phyloP scores from a whole-genome alignment of 306 rosid genomes.

The Oemleria cerasiformis region DNA sequence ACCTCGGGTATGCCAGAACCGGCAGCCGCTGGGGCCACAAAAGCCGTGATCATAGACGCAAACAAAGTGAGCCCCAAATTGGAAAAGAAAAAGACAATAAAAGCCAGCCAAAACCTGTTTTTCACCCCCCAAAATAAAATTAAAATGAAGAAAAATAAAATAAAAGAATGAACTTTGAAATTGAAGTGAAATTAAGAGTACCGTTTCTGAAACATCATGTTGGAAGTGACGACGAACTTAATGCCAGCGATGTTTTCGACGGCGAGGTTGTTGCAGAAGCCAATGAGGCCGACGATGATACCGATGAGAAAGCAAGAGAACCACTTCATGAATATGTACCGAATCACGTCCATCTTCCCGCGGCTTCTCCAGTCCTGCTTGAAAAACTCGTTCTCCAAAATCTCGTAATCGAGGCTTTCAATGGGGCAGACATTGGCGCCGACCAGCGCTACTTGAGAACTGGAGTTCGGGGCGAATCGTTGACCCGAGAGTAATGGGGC shows the following conservation, averaged over 20 bases:
- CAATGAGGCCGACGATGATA: conserved; percentile 57
- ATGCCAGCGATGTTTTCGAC: conserved; percentile 92
- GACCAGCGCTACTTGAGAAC: conserved; percentile 90
- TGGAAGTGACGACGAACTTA: conserved; percentile 84
- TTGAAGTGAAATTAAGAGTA: not conserved
- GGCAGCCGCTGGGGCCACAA: conserved; percentile 73
- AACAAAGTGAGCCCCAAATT: conserved; percentile 75
- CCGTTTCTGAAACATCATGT: conserved; percentile 82
- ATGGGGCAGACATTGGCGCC: conserved; percentile 89
- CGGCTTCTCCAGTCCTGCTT: conserved; percentile 94
- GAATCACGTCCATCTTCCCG: conserved; percentile 45
- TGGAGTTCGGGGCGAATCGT: conserved; percentile 45
- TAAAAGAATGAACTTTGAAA: not conserved
- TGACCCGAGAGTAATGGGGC: conserved; percentile 48
- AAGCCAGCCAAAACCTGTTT: conserved; percentile 66
- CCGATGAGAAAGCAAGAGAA: conserved; percentile 65
- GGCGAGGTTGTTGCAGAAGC: conserved; percentile 79
- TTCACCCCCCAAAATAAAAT: not conserved
- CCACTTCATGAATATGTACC: conserved; percentile 78
- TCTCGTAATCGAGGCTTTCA: conserved; percentile 97
- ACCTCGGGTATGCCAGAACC: conserved; percentile 98
- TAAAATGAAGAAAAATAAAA: conserved; percentile 3
- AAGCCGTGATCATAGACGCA: conserved; percentile 60
- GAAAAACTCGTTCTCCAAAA: conserved; percentile 76
- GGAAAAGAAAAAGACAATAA: conserved; percentile 56